Percentiles rank a stretch among this genome's conserved stretches.
These are phyloP conservation scores for Endotrypanum monterogeii DNA, from an alignment of 208 protist species.

Conservation along the genomic window DNA sequence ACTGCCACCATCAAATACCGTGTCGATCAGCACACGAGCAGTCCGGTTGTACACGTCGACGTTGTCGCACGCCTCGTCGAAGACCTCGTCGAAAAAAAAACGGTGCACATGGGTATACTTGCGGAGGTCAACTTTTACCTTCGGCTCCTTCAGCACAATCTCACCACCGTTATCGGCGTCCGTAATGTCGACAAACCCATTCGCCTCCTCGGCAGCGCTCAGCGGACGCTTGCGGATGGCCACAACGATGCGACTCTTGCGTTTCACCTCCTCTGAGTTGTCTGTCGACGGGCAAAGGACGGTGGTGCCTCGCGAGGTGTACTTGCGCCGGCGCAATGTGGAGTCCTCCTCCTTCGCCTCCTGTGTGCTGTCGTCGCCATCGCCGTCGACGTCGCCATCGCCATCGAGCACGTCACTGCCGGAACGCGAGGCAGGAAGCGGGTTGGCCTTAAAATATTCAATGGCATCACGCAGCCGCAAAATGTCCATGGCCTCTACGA, in stretches of 20 bases:
- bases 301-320: slow-evolving; percentile 62
- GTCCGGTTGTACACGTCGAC: slow-evolving; percentile 88
- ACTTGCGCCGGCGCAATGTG: slow-evolving; percentile 32
- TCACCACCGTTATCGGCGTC: slow-evolving; percentile 65
- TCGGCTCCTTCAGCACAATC: slow-evolving; percentile 84
- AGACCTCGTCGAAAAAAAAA: slow-evolving; percentile 96
- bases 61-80: slow-evolving; percentile 91
- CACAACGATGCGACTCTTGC: slow-evolving; percentile 85
- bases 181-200: slow-evolving; percentile 80
- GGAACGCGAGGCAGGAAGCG: slow-evolving; percentile 31
- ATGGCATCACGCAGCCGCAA: slow-evolving; percentile 45
- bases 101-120: slow-evolving; percentile 96
- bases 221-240: slow-evolving; percentile 92
- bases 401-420: slow-evolving; percentile 44
- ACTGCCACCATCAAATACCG: slow-evolving; percentile 66
- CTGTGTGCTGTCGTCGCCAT: slow-evolving; percentile 12
- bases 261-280: slow-evolving; percentile 37
- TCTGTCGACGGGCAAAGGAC: slow-evolving; percentile 42
- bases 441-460: slow-evolving; percentile 30
- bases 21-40: slow-evolving; percentile 64
- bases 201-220: slow-evolving; percentile 52
- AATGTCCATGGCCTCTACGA: slow-evolving; percentile 38
- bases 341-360: slow-evolving; percentile 21
- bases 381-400: slow-evolving; percentile 2
- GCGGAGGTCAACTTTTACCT: slow-evolving; percentile 94